Evolutionary conservation across 495 filamentous ascomycete genomes (phyloP).

Genomic region (Talaromyces adpressus): DNA sequence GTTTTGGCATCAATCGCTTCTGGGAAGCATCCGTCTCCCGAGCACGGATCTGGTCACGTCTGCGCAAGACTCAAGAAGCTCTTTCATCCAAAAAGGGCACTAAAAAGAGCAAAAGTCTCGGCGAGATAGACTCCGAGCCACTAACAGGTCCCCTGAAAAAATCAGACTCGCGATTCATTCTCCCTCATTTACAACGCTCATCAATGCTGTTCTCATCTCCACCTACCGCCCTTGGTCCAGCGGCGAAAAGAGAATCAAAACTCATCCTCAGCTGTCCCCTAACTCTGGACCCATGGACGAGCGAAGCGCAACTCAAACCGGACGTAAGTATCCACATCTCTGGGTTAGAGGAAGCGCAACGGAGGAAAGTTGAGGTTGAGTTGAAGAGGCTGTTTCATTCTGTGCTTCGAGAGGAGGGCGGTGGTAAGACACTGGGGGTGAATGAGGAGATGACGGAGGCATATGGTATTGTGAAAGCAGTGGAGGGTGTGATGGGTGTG

Average conservation of each 20-base stretch:
- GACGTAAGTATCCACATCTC: conserved; percentile 26
- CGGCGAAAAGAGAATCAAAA: conserved; percentile 2
- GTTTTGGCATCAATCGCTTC: conserved; percentile 37
- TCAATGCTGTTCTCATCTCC: conserved; percentile 27
- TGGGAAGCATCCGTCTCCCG: conserved; percentile 34
- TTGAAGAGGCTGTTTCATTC: conserved; percentile 33
- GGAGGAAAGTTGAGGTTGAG: conserved; percentile 30
- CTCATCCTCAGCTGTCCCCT: conserved; percentile 29
- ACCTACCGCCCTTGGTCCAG: background rate
- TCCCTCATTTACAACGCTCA: conserved; percentile 33
- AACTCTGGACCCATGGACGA: conserved; percentile 33
- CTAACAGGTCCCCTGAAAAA: conserved; percentile 12
- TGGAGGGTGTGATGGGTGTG: conserved; percentile 25
- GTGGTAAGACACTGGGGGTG: conserved; percentile 3
- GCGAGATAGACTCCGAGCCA: conserved; percentile 1
- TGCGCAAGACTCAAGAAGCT: conserved; percentile 21
- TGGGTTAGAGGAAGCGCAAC: conserved; percentile 7
- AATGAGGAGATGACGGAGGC: conserved; percentile 13
- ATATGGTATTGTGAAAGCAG: conserved; percentile 27
- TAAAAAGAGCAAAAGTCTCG: background rate
- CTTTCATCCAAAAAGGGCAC: conserved; percentile 4
- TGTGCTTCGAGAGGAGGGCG: conserved; percentile 23
- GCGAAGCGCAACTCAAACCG: conserved; percentile 30
- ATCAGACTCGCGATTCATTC: conserved; percentile 22
- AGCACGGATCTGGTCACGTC: conserved; percentile 31